phyloP scores from a whole-genome alignment of 2,329 filamentous ascomycete genomes.

The Venturia carpophila region DNA sequence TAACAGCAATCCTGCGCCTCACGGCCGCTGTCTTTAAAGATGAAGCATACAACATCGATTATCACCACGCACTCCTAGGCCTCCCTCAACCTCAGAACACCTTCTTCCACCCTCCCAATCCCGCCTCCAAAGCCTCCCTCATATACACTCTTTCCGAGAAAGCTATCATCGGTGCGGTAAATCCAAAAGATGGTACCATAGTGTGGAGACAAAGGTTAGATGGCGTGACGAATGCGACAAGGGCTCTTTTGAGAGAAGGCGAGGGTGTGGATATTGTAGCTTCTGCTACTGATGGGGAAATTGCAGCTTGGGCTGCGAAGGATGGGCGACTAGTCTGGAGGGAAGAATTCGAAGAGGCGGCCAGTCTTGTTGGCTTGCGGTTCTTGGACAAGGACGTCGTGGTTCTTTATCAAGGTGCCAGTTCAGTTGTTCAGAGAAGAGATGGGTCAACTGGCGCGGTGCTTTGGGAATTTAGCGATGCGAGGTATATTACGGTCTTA shows the following conservation, averaged over 20 bases:
- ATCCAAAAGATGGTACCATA: constrained; percentile 74
- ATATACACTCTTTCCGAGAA: constrained; percentile 87
- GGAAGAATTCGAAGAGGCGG: constrained; percentile 46
- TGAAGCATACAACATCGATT: constrained; percentile 87
- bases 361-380: constrained; percentile 61
- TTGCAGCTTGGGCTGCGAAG: constrained; percentile 76
- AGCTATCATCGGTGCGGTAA: constrained; percentile 75
- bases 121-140: constrained; percentile 75
- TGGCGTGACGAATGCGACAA: constrained; percentile 28
- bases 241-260: constrained; percentile 56
- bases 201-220: constrained; percentile 77
- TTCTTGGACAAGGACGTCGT: constrained; percentile 73
- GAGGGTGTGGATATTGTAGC: constrained; percentile 71
- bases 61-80: constrained; percentile 83
- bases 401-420: constrained; percentile 53
- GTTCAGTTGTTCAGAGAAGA: constrained; percentile 59
- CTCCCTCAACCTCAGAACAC: constrained; percentile 73
- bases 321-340: constrained; percentile 76
- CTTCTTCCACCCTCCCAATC: constrained; percentile 86
- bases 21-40: constrained; percentile 67
- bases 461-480: constrained; percentile 70
- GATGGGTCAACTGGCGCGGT: constrained; percentile 63
- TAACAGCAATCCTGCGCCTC: background rate
- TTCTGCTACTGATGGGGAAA: constrained; percentile 59
- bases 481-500: constrained; percentile 34